Evolutionary conservation across 2,329 filamentous ascomycete species (phyloP).

Genomic region (Parafenestella ontariensis): DNA sequence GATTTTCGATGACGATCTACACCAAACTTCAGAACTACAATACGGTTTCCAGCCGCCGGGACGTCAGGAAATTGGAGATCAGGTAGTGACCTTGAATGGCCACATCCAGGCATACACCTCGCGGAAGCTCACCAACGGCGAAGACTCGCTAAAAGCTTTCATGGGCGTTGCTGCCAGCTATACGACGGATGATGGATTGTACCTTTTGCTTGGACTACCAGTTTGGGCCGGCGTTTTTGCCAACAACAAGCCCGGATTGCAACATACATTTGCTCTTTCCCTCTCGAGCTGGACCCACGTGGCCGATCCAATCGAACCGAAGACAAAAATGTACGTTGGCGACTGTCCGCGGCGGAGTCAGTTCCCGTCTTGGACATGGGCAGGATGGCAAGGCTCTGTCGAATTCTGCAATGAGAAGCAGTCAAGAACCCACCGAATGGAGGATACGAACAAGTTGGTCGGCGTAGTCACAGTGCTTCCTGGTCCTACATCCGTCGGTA

Average conservation of each 20-base stretch:
- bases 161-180: constrained; percentile 4
- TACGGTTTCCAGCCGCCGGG: not conserved
- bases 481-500: not conserved
- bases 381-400: constrained; percentile 2
- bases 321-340: not conserved
- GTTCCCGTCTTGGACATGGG: constrained; percentile 5
- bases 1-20: constrained; percentile 1
- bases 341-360: not conserved
- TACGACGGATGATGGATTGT: not conserved
- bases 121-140: not conserved
- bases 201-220: constrained; percentile 1
- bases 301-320: not conserved
- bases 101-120: constrained; percentile 2
- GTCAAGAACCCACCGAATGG: not conserved
- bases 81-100: not conserved
- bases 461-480: not conserved
- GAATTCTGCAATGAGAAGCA: constrained; percentile 2
- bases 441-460: not conserved
- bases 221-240: constrained; percentile 4
- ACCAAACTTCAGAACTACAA: not conserved
- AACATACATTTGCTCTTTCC: constrained; percentile 3
- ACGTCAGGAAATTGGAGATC: not conserved
- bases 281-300: constrained; percentile 1
- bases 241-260: constrained; percentile 1
- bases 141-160: not conserved